Evolutionary conservation across 2,329 filamentous ascomycete species (phyloP), one percentile per base, ranked within the genome.

Genomic region (Penicillium palitans): DNA sequence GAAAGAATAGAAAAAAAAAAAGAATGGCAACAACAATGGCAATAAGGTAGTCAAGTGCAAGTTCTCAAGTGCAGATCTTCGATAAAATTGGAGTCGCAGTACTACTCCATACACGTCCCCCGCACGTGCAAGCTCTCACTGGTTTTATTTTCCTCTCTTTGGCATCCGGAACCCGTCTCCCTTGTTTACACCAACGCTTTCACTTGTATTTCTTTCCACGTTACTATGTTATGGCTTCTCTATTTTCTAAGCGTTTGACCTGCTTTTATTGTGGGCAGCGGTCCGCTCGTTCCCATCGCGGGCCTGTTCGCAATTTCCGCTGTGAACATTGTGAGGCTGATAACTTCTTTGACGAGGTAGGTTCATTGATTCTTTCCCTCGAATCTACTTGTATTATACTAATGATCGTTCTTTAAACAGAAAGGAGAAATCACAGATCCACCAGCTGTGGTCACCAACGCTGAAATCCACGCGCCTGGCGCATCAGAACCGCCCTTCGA

Each of bases 361-460:
- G 80, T 72, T 44, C 25, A 41, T 50, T 31, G n/a, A 24, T 45
- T 33, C 6, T 33, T 33, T 31, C 17, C n/a, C 13, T 40, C n/a
- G 29, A 31, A 19, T 19, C 35, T n/a, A 58, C 48, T 44, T 33
- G 53, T 55, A 24, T 50, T 10, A 62, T 68, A 52, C 69, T 66
- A 58, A 64, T 25, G 15, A 62, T 27, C 44, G 51, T 21, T n/a
- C 8, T 9, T 4, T 0, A 48, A 15, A 59, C 3, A 95, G 90
- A 86, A 91, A 72, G 93, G 93, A 69, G 87, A 96, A 51, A 95
- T 98, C 64, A 89, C 90, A 56, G 93, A 99, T 74, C 91, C 93
- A 27, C 92, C 91, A 2, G 81, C 87, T 25, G 77, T 82, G 21
- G 84, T 84, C 58, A 83, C 81, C n/a, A 76, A 78, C 48, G 73